phyloP scores from a whole-genome alignment of 192 early-diverging fungal genomes.

The Phycomyces nitens region DNA sequence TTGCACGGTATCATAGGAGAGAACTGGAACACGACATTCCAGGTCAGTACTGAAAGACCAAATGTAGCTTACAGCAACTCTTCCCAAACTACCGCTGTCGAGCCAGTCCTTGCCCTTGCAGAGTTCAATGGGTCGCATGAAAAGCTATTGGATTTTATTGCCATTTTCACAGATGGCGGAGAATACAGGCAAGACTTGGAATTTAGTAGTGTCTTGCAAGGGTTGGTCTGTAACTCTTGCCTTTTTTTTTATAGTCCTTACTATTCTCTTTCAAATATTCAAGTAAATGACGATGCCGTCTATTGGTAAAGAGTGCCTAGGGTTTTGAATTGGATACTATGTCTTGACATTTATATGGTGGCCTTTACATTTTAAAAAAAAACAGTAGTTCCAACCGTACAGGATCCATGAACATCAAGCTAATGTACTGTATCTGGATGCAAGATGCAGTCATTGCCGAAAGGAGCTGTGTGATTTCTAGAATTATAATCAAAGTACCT shows the following conservation, averaged over 20 bases:
- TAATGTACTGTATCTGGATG: neutral
- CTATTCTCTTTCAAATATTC: neutral
- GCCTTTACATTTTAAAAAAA: neutral
- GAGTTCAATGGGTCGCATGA: neutral
- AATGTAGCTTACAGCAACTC: neutral
- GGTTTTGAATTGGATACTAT: no score
- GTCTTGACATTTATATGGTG: no score
- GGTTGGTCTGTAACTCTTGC: neutral
- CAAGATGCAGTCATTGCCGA: neutral
- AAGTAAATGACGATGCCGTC: neutral
- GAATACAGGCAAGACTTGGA: neutral
- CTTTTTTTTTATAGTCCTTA: neutral
- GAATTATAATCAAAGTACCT: neutral
- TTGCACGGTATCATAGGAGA: neutral
- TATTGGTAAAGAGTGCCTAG: neutral
- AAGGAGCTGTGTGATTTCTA: neutral
- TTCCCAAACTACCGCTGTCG: neutral
- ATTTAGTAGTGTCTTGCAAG: neutral
- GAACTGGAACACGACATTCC: neutral
- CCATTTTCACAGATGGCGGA: neutral
- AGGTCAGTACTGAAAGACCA: neutral
- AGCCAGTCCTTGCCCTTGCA: neutral
- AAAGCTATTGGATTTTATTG: neutral
- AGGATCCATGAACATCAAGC: neutral
- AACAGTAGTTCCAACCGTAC: neutral